These are phyloP conservation scores for Colletotrichum echinochloae DNA, from an alignment of 2,329 filamentous ascomycete species.

Conservation along the genomic window DNA sequence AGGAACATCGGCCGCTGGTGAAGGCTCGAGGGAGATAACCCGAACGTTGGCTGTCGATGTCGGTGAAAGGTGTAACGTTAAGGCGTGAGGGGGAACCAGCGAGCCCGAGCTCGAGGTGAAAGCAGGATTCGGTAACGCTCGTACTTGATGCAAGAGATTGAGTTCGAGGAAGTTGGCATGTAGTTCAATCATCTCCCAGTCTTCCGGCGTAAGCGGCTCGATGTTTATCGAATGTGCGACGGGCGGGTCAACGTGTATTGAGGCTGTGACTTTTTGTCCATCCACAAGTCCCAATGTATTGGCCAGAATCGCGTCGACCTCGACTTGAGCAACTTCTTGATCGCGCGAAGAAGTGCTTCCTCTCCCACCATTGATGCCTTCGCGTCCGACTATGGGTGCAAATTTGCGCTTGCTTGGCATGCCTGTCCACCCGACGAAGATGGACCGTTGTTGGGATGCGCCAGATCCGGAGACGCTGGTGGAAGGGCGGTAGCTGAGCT, in stretches of 20 bases:
- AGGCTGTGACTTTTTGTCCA: slow-evolving; percentile 79
- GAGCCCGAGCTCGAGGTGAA: slow-evolving; percentile 66
- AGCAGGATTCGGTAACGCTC: slow-evolving; percentile 88
- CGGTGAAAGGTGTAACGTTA: slow-evolving; percentile 93
- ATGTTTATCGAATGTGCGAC: slow-evolving; percentile 95
- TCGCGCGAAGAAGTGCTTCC: slow-evolving; percentile 71
- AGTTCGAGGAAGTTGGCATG: slow-evolving; percentile 96
- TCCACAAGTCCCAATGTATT: slow-evolving; percentile 81
- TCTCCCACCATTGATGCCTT: slow-evolving; percentile 74
- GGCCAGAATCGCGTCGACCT: slow-evolving; percentile 89
- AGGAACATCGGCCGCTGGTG: slow-evolving; percentile 72
- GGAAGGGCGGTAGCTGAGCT: slow-evolving; percentile 78
- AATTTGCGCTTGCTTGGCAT: slow-evolving; percentile 93
- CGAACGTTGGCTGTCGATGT: slow-evolving; percentile 95
- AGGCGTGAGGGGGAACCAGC: slow-evolving; percentile 74
- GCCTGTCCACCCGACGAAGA: slow-evolving; percentile 96
- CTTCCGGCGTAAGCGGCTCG: slow-evolving; percentile 92
- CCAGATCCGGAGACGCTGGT: slow-evolving; percentile 59
- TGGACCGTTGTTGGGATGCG: slow-evolving; percentile 70
- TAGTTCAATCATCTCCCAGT: slow-evolving; percentile 99
- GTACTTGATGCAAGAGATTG: slow-evolving; percentile 92
- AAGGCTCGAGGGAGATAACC: slow-evolving; percentile 84
- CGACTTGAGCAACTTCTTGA: slow-evolving; percentile 81
- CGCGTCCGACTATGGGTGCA: slow-evolving; percentile 77
- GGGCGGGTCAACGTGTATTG: slow-evolving; percentile 89